Conservation (phyloP, 768 basidiomycete species). For the Trametes meyenii region DNA sequence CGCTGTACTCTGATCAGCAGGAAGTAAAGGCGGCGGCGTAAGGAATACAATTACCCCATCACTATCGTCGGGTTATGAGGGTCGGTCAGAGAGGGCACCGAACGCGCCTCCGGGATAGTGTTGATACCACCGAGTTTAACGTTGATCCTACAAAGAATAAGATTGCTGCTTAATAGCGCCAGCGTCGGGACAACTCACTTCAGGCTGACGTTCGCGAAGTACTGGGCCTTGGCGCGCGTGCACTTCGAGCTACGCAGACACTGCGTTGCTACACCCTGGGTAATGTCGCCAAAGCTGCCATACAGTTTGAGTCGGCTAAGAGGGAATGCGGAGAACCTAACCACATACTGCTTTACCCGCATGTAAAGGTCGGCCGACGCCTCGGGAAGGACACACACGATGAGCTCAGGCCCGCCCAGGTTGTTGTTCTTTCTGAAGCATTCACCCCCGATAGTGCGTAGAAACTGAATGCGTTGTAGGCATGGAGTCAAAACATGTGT, state of each 20-base stretch:
- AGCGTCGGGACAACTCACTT: constrained; percentile 52
- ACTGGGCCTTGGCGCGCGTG: constrained; percentile 68
- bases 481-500: not conserved
- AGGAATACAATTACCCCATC: constrained; percentile 51
- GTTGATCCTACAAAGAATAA: constrained; percentile 57
- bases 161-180: not conserved
- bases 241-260: constrained; percentile 74
- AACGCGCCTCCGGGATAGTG: constrained; percentile 69
- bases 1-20: constrained; percentile 37
- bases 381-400: constrained; percentile 74
- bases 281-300: constrained; percentile 70
- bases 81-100: constrained; percentile 67
- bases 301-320: not conserved
- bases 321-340: not conserved
- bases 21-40: not conserved
- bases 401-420: constrained; percentile 49
- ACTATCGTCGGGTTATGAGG: constrained; percentile 76
- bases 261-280: constrained; percentile 75
- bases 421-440: constrained; percentile 42
- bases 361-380: constrained; percentile 76
- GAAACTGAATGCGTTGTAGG: constrained; percentile 39
- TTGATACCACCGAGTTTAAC: constrained; percentile 88
- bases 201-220: constrained; percentile 78
- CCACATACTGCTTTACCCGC: constrained; percentile 75
- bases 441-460: constrained; percentile 53